Percentiles rank a stretch among this genome's conserved stretches.
Conservation (phyloP, 129 eudicot genomes). For the Kitagawia praeruptora region DNA sequence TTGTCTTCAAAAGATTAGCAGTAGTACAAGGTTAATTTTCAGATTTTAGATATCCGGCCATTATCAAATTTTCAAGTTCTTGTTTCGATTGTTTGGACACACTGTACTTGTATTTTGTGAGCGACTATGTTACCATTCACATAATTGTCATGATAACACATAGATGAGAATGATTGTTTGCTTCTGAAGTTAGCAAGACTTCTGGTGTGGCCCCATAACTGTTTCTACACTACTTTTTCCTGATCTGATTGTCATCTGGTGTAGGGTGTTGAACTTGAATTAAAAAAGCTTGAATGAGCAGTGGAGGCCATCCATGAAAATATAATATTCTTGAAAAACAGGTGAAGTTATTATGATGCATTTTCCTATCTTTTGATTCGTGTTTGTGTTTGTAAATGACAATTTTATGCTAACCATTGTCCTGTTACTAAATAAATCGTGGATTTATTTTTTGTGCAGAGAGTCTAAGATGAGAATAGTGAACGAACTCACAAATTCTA, state of each 20-base stretch:
- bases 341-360: slow-evolving; percentile 27
- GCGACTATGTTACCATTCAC: background rate
- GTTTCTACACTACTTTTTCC: slow-evolving; percentile 1
- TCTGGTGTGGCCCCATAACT: background rate
- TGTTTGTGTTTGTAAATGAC: background rate
- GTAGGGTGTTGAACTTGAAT: slow-evolving; percentile 88
- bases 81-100: background rate
- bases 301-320: slow-evolving; percentile 91
- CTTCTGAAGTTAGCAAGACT: background rate
- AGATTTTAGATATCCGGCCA: background rate
- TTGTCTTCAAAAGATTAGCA: background rate
- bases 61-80: too few relatives aligned
- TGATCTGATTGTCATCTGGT: slow-evolving; percentile 17
- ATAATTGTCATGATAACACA: background rate
- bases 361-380: background rate
- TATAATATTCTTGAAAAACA: slow-evolving; percentile 51
- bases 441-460: slow-evolving; percentile 31
- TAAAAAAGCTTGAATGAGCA: slow-evolving; percentile 88
- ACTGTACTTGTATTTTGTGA: background rate
- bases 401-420: background rate
- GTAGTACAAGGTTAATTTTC: background rate
- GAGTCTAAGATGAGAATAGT: slow-evolving; percentile 74
- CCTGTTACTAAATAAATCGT: background rate
- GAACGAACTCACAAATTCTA: slow-evolving; percentile 60
- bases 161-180: background rate